Base-by-base conservation (phyloP, 306 rosid species). In the Coriaria nepalensis region DNA sequence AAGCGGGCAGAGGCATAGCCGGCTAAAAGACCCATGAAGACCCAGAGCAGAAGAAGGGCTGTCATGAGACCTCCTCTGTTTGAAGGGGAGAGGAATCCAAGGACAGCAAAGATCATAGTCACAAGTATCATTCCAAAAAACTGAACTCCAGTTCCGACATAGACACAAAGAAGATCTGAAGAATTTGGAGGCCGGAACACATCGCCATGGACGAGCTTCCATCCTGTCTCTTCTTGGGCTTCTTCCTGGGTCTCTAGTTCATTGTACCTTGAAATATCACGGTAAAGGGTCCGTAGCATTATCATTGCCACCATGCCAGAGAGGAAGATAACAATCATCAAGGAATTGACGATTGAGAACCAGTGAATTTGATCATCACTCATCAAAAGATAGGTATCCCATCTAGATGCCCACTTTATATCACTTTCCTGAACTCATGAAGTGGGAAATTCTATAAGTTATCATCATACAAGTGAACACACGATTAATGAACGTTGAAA, bases 251-350 rank as follows among this genome's bases (percentile, higher is more conserved):
- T 87, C 78, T 87, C 96, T 52, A 87, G 94, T 57, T 87, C 96
- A 48, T 87, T 87, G 69, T 87, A 87, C 72, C 78, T 87, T 12
- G 96, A 85, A 58, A 87, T 87, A 53, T 87, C 96, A 55, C 96
- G 96, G 77, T 77, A 87, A 40, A 87, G 82, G 33, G 96, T 87
- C 39, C 96, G 65, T 9, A 87, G 80, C 96, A 87, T 87, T 50
- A 87, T 87, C 96, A 87, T 87, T 43, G 96, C 96, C 46, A 87
- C 94, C 96, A 87, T 87, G 13, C 96, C 96, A 47, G 96, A 87
- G 43, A 87, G 94, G 70, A 87, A 87, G 65, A 87, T 94, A 71
- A 87, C 96, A 67, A 87, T 87, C 96, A 87, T 87, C 68, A 87
- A 73, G 6, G 96, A 87, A 65, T 87, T 87, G 36, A 87, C 94